A percentile compares a stretch with the other conserved stretches of the same genome.
These are phyloP conservation scores for Periconia sp. DNA, from an alignment of 2,329 filamentous ascomycete species.

Conservation along the genomic window DNA sequence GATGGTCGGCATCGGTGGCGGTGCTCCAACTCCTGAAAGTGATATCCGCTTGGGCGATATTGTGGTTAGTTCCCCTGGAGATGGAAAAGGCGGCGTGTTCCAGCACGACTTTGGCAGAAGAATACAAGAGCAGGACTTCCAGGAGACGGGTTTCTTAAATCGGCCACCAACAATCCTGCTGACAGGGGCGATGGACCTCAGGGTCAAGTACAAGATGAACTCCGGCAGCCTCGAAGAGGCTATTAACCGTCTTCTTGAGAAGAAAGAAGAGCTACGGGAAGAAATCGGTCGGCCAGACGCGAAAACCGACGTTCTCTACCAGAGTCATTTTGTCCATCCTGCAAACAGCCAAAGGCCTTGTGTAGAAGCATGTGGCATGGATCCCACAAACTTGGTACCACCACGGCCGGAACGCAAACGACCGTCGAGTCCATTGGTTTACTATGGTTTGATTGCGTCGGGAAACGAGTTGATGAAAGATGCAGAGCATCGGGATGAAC, in stretches of 20 bases:
- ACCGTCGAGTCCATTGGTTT: no score
- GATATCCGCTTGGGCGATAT: conserved; percentile 25
- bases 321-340: not conserved
- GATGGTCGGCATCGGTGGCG: conserved; percentile 51
- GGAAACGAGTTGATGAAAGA: no score
- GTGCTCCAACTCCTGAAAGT: conserved; percentile 5
- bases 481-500: no score
- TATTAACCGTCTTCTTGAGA: conserved; percentile 25
- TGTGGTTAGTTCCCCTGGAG: conserved; percentile 31
- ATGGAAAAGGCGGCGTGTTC: conserved; percentile 26
- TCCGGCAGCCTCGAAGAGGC: conserved; percentile 14
- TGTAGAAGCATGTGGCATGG: conserved; percentile 9
- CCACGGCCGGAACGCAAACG: not conserved
- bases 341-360: conserved; percentile 1
- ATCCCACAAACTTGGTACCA: not conserved
- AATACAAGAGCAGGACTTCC: conserved; percentile 21
- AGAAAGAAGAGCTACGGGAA: conserved; percentile 27
- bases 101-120: conserved; percentile 42
- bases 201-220: conserved; percentile 19
- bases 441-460: no score
- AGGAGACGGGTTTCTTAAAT: conserved; percentile 18
- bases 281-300: conserved; percentile 28
- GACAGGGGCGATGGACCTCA: conserved; percentile 22
- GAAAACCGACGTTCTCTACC: not conserved
- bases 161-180: conserved; percentile 25